Conservation (phyloP, 1,284 basidiomycete species). For the Cronartium ribicola region DNA sequence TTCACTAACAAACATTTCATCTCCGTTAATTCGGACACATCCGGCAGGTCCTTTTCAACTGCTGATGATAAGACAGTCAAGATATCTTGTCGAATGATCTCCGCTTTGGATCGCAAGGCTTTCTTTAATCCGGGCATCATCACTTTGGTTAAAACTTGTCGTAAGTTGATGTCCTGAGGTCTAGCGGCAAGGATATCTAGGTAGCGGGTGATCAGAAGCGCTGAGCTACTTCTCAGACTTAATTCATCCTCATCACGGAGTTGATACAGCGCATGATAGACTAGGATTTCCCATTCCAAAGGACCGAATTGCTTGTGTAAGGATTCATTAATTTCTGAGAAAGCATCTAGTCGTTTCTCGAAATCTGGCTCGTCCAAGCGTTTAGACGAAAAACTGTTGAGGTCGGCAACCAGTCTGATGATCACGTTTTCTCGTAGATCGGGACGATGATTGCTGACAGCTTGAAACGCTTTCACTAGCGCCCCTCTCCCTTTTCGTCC, state of each 20-base stretch:
- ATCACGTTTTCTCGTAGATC: constrained; percentile 55
- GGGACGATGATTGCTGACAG: constrained; percentile 59
- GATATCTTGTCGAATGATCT: constrained; percentile 83
- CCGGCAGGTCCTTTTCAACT: constrained; percentile 61
- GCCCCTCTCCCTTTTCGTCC: constrained; percentile 65
- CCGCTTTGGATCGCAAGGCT: constrained; percentile 71
- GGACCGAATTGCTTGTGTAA: constrained; percentile 58
- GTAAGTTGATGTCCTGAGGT: not conserved
- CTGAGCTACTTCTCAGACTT: constrained; percentile 77
- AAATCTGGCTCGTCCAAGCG: constrained; percentile 91
- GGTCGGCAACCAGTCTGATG: constrained; percentile 61
- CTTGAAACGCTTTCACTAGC: constrained; percentile 64
- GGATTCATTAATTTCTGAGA: constrained; percentile 67
- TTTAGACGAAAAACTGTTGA: constrained; percentile 80
- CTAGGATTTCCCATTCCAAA: constrained; percentile 73
- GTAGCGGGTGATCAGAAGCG: constrained; percentile 71
- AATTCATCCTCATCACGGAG: constrained; percentile 87
- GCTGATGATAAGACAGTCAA: constrained; percentile 74
- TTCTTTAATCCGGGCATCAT: constrained; percentile 80
- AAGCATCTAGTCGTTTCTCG: constrained; percentile 75
- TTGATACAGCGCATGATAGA: constrained; percentile 79
- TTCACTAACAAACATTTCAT: constrained; percentile 76
- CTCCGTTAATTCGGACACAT: constrained; percentile 66
- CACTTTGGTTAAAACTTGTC: constrained; percentile 59
- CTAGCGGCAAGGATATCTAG: constrained; percentile 52